Evolutionary conservation across 495 filamentous ascomycete species (phyloP), one percentile per base, ranked within the genome.

Genomic region (Oleoguttula mirabilis): DNA sequence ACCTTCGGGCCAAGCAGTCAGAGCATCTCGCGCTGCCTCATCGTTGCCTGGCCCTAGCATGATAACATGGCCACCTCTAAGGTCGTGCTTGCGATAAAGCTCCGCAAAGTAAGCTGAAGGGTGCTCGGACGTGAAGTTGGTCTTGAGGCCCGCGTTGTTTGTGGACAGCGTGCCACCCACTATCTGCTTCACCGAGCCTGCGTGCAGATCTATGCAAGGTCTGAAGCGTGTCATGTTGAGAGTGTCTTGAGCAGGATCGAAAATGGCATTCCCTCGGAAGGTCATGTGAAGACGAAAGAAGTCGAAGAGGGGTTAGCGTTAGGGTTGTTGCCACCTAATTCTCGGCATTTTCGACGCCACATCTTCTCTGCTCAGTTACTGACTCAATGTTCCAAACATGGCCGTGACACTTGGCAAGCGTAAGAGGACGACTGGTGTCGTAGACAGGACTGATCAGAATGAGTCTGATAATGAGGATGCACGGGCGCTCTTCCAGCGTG

Each of bases 101-200:
- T 59, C 55, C 12, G 87, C 78, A 60, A 83, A 98, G 62, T 94
- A 66, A 10, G 73, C 68, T 3, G 92, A 75, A 4, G 90, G 79
- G 32, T 84, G 78, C 11, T 75, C 72, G 2, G 90, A 94, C 21
- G 92, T 75, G 61, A 83, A 84, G 60, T 98, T 96, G 43, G 90
- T 96, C 60, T 82, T 79, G 45, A 96, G 70, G 36, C 71, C 70
- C 0, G 72, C 64, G 51, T 71, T 71, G 57, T 33, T 19, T 22
- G 75, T 80, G 27, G 60, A 44, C 48, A 96, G 71, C 0, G 90
- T 95, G 32, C 88, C 88, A 39, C 90, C 90, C 27, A 98, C 88
- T 52, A 98, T 98, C 63, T 98, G 90, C 66, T 98, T 98, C 21
- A 98, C 90, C 59, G 84, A 75, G 5, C 92, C 92, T 7, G 87